These are phyloP conservation scores for Xylariaceae sp. DNA, from an alignment of 2,329 filamentous ascomycete species.

Conservation along the genomic window DNA sequence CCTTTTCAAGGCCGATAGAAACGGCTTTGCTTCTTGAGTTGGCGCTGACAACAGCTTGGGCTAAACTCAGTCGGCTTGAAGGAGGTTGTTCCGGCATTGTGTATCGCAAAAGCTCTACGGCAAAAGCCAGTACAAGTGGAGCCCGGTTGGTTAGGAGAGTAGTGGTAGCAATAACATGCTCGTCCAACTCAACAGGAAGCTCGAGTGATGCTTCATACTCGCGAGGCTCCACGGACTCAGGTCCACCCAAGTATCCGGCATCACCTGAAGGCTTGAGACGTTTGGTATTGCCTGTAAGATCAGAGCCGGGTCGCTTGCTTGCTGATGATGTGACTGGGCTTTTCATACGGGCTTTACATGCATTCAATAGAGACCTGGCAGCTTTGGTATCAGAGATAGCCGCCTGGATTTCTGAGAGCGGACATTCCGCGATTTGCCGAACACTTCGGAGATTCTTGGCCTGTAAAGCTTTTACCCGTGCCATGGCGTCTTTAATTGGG, in stretches of 20 bases:
- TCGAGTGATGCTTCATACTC: constrained; percentile 68
- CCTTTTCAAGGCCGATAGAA: constrained; percentile 73
- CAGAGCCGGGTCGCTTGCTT: constrained; percentile 43
- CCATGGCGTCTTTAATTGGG: constrained; percentile 63
- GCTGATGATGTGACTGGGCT: constrained; percentile 34
- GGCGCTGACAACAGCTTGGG: constrained; percentile 81
- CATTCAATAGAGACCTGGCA: constrained; percentile 57
- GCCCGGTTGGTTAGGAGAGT: constrained; percentile 78
- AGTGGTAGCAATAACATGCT: constrained; percentile 63
- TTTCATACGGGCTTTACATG: constrained; percentile 60
- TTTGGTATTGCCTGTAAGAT: constrained; percentile 40
- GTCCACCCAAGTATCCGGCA: constrained; percentile 39
- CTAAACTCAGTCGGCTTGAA: constrained; percentile 82
- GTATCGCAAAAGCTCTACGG: constrained; percentile 59
- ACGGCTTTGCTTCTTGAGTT: constrained; percentile 80
- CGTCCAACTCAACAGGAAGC: constrained; percentile 63
- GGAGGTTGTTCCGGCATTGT: constrained; percentile 87
- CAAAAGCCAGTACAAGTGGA: constrained; percentile 73
- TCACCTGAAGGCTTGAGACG: constrained; percentile 38
- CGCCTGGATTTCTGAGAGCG: constrained; percentile 50
- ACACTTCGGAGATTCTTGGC: constrained; percentile 60
- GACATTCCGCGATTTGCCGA: constrained; percentile 59
- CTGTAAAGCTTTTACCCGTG: constrained; percentile 63
- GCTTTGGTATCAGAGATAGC: constrained; percentile 56
- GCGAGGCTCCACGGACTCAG: constrained; percentile 52